Base-by-base conservation (phyloP, 345 rosid species). In the Pugionium cornutum region DNA sequence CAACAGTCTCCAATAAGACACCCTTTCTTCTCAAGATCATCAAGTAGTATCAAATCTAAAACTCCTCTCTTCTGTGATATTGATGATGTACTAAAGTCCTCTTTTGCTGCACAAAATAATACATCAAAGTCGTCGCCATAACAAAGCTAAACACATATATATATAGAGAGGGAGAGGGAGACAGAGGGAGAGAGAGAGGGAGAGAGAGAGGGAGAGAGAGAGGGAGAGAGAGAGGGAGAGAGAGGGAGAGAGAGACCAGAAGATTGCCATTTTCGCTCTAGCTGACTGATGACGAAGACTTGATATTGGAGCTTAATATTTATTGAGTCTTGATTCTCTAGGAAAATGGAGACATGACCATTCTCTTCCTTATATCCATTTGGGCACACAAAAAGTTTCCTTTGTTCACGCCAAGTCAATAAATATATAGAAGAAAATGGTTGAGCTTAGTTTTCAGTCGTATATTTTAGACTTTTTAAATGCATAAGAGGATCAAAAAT, bases 1-100 rank as follows among this genome's bases (percentile, higher is more conserved):
- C 43, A 51, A 66, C 62, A 51, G 37, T 73, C 76, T 58, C 9
- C 71, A 9, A 66, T 66, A 44, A 52, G 56, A 26, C 29, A 65
- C 2, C 71, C 76, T 2, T 72, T 32, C 8, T 1, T 58, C 46
- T 43, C n/a, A 25, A 66, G 72, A 65, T 43, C 67, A 4, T 1
- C 61, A 51, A 30, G 50, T 6, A 50, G 6, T 31, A 42, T 42
- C 1, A 58, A 2, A 6, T 58, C n/a, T n/a, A 36, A 2, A 58
- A 0, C 3, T 27, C 49, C 62, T 37, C 5, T 37, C 41, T 6
- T 37, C 1, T 4, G 7, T 7, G 6, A 4, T 37, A 7, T 5
- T 37, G 41, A 7, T 2, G 9, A 7, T 55, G 36, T 3, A 35
- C 3, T 29, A 8, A 53, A 53, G 2, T 3, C 7, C 10, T 2